Evolutionary conservation across 345 rosid genomes (phyloP).

Genomic region (Boechera stricta): DNA sequence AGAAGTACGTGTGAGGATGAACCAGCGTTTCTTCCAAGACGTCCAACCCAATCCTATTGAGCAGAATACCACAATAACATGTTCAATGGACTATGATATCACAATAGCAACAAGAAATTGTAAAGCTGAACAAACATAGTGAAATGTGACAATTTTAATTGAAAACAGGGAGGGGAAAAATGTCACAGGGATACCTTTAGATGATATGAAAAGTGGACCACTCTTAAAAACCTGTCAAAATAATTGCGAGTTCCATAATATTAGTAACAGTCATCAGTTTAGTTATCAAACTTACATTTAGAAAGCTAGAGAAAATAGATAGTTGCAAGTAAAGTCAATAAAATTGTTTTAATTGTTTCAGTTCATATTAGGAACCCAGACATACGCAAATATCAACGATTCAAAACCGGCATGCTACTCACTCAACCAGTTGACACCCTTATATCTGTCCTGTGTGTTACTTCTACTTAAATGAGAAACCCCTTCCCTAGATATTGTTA

Average conservation of each 20-base stretch:
- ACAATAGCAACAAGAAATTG: conserved; percentile 19
- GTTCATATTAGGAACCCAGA: background rate
- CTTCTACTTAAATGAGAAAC: background rate
- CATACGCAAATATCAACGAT: background rate
- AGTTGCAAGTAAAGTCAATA: background rate
- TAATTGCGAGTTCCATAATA: background rate
- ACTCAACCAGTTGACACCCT: background rate
- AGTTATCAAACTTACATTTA: background rate
- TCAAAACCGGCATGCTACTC: conserved; percentile 8
- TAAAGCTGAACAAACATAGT: background rate
- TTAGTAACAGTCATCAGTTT: conserved; percentile 23
- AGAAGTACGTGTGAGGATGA: conserved; percentile 93
- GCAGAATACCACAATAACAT: conserved; percentile 16
- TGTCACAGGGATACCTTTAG: conserved; percentile 72
- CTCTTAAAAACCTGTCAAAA: conserved; percentile 87
- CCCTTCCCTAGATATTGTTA: conserved; percentile 1
- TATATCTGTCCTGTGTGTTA: background rate
- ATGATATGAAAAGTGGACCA: conserved; percentile 97
- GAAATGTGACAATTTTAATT: conserved; percentile 24
- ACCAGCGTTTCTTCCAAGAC: conserved; percentile 99
- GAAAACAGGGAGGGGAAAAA: conserved; percentile 14
- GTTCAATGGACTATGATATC: conserved; percentile 18
- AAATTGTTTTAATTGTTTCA: background rate
- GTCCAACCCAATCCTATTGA: conserved; percentile 97
- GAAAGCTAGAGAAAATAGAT: conserved; percentile 12